phyloP scores from a whole-genome alignment of 169 alveolate species.

The Cystoisospora suis region DNA sequence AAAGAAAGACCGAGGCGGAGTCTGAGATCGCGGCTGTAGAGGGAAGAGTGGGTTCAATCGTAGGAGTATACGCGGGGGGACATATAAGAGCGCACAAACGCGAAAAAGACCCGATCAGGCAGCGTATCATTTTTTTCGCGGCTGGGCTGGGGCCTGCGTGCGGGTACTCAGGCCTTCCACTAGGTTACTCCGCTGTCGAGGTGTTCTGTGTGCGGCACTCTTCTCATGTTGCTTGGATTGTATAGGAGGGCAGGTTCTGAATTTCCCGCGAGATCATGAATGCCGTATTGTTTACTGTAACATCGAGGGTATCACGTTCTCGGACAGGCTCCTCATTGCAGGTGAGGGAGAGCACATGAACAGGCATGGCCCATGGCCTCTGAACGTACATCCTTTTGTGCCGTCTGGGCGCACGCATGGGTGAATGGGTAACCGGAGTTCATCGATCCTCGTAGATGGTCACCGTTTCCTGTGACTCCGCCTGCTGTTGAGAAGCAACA shows the following conservation, averaged over 20 bases:
- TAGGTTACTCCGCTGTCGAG: too few relatives aligned
- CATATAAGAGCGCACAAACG: too few relatives aligned
- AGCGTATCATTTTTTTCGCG: too few relatives aligned
- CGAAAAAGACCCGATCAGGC: too few relatives aligned
- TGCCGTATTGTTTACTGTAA: constrained; percentile 43
- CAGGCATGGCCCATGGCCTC: background rate
- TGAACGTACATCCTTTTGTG: background rate
- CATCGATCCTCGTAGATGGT: background rate
- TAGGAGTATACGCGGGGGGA: too few relatives aligned
- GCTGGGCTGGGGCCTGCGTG: too few relatives aligned
- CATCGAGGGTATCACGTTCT: constrained; percentile 45
- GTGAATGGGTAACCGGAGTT: background rate
- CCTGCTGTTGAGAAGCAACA: too few relatives aligned
- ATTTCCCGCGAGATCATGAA: constrained; percentile 36
- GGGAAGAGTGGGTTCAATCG: too few relatives aligned
- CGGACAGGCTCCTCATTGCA: constrained; percentile 5
- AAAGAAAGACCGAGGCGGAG: too few relatives aligned
- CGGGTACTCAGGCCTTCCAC: too few relatives aligned
- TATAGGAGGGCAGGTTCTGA: constrained; percentile 31
- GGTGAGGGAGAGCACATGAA: background rate
- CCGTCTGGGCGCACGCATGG: background rate
- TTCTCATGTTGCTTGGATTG: background rate
- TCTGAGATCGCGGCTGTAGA: too few relatives aligned
- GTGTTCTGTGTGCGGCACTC: background rate
- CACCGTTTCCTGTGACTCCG: background rate